phyloP scores from a whole-genome alignment of 352 stramenopile species.

The Globisporangium barbulae region DNA sequence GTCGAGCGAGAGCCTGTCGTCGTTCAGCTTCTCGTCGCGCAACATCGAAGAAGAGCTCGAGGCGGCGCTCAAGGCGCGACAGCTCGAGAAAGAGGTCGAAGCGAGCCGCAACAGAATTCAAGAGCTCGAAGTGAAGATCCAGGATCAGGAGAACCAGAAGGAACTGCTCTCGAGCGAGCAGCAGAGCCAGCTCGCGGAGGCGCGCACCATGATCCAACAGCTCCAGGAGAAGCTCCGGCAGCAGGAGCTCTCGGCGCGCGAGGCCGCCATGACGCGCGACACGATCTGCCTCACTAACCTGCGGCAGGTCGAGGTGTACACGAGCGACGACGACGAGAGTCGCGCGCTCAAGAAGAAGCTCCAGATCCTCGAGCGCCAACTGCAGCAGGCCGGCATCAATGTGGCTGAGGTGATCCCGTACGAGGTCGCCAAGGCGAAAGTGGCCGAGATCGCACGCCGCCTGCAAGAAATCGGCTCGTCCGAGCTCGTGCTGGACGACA shows the following conservation, averaged over 20 bases:
- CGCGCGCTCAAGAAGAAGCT: constrained; percentile 59
- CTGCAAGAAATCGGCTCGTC: constrained; percentile 83
- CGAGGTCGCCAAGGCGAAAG: constrained; percentile 70
- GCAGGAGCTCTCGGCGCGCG: constrained; percentile 49
- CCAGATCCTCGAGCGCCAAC: constrained; percentile 67
- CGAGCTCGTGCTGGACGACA: constrained; percentile 55
- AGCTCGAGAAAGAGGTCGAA: constrained; percentile 73
- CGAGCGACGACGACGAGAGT: constrained; percentile 37
- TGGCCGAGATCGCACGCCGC: constrained; percentile 71
- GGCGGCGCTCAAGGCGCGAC: constrained; percentile 44
- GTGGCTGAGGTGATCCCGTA: constrained; percentile 90
- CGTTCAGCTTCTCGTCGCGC: constrained; percentile 17
- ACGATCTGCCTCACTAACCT: constrained; percentile 56
- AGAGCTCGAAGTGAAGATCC: constrained; percentile 52
- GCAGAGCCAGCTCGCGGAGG: constrained; percentile 54
- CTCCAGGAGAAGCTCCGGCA: constrained; percentile 56
- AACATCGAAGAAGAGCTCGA: constrained; percentile 66
- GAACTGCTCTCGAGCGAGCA: constrained; percentile 55
- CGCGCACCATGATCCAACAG: constrained; percentile 45
- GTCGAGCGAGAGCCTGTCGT: constrained; percentile 8
- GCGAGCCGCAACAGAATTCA: constrained; percentile 56
- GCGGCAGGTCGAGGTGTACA: constrained; percentile 34
- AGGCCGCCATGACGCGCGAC: constrained; percentile 49
- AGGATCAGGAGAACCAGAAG: constrained; percentile 50
- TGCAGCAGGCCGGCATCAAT: constrained; percentile 72